These are phyloP conservation scores for Fragilaria radians DNA, from an alignment of 108 stramenopile genomes.

Conservation along the genomic window DNA sequence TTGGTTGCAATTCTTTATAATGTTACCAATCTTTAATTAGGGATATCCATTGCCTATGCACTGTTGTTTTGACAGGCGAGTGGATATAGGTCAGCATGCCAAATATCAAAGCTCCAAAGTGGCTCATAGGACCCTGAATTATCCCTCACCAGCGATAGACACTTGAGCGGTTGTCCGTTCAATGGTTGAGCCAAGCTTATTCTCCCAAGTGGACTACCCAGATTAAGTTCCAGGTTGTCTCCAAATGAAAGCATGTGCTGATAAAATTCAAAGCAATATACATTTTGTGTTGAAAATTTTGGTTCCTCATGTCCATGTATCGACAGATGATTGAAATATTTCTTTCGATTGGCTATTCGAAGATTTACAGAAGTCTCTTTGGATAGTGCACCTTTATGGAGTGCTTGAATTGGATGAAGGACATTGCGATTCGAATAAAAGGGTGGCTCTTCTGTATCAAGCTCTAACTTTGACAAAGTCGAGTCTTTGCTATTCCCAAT, in stretches of 20 bases:
- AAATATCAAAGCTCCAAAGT: slow-evolving; percentile 51
- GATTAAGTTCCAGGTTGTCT: slow-evolving; percentile 34
- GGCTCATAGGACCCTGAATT: slow-evolving; percentile 3
- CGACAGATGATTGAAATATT: slow-evolving; percentile 22
- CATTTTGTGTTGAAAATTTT: slow-evolving; percentile 24
- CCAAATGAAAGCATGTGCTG: slow-evolving; percentile 47
- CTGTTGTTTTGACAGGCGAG: not conserved
- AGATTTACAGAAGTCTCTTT: too few relatives aligned
- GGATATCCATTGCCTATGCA: not conserved
- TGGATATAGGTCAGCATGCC: slow-evolving; percentile 26
- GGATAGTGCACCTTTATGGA: too few relatives aligned
- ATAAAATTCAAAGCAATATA: slow-evolving; percentile 52
- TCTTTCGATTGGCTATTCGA: slow-evolving; percentile 30
- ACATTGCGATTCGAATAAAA: too few relatives aligned
- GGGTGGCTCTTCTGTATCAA: too few relatives aligned
- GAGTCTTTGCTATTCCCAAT: slow-evolving; percentile 12
- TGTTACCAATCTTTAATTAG: too few relatives aligned
- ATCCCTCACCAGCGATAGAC: slow-evolving; percentile 12
- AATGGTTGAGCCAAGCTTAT: slow-evolving; percentile 28
- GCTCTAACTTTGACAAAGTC: too few relatives aligned
- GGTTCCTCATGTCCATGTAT: slow-evolving; percentile 11
- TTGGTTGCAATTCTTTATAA: too few relatives aligned
- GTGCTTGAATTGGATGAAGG: too few relatives aligned
- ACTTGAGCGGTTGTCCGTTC: slow-evolving; percentile 46
- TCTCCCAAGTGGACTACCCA: slow-evolving; percentile 42